phyloP scores from a whole-genome alignment of 176 grass and related monocot genomes.

The Olyra latifolia region DNA sequence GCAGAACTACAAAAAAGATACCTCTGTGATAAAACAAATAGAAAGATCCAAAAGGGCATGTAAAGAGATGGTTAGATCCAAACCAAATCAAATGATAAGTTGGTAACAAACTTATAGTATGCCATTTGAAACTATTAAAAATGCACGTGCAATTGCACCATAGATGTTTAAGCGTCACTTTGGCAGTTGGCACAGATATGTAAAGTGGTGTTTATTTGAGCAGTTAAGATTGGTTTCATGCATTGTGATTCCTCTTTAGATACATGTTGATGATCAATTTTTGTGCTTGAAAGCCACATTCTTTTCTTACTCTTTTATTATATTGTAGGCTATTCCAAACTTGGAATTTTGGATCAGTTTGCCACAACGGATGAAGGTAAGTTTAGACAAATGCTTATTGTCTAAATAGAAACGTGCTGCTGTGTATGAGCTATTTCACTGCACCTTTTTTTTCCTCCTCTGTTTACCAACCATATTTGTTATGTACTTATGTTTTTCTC shows the following conservation, averaged over 20 bases:
- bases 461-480: not conserved
- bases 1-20: not conserved
- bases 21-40: not conserved
- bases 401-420: not conserved
- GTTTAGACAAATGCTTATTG: not conserved
- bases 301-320: constrained; percentile 21
- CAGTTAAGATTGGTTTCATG: not conserved
- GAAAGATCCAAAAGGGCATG: not conserved
- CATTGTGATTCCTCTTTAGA: not conserved
- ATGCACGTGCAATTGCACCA: not conserved
- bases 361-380: constrained; percentile 60
- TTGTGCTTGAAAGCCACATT: constrained; percentile 18
- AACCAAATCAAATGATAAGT: not conserved
- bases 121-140: not conserved
- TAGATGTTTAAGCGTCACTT: not conserved
- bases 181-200: not conserved
- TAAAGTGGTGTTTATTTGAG: not conserved
- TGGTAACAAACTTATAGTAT: not conserved
- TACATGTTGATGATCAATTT: not conserved
- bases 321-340: constrained; percentile 81
- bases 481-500: not conserved
- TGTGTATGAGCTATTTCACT: not conserved
- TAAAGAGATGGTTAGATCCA: not conserved
- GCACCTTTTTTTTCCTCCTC: not conserved
- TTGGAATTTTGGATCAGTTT: constrained; percentile 83